A percentile compares a stretch with the other conserved stretches of the same genome.
phyloP scores from a whole-genome alignment of 192 early-diverging fungal genomes.

The Backusella morwellensis region DNA sequence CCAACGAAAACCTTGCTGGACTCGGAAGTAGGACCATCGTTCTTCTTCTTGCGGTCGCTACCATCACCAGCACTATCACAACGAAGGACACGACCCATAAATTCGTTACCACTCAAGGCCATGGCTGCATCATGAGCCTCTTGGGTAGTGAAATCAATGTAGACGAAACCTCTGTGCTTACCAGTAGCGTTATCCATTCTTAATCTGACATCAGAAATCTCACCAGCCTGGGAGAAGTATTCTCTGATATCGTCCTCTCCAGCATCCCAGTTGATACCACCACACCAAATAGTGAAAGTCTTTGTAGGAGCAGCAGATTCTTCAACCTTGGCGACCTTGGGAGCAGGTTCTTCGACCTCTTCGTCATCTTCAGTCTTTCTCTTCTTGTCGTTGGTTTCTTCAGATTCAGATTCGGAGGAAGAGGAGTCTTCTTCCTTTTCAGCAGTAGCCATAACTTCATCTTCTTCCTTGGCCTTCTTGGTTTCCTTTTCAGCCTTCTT shows the following conservation, averaged over 20 bases:
- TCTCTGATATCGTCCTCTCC: slow-evolving; percentile 62
- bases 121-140: slow-evolving; percentile 70
- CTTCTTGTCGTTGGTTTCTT: slow-evolving; percentile 43
- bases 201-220: slow-evolving; percentile 72
- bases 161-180: slow-evolving; percentile 82
- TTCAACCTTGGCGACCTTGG: slow-evolving; percentile 25
- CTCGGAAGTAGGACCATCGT: slow-evolving; percentile 32
- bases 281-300: slow-evolving; percentile 65
- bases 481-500: slow-evolving; percentile 22
- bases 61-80: slow-evolving; percentile 70
- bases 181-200: slow-evolving; percentile 72
- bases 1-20: slow-evolving; percentile 79
- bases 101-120: slow-evolving; percentile 62
- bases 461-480: slow-evolving; percentile 9
- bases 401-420: slow-evolving; percentile 21
- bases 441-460: slow-evolving; percentile 17
- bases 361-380: slow-evolving; percentile 27
- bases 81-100: slow-evolving; percentile 82
- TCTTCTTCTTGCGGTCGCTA: slow-evolving; percentile 16
- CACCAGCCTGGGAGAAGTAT: slow-evolving; percentile 67
- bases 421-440: slow-evolving; percentile 1
- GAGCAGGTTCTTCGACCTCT: slow-evolving; percentile 37
- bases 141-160: slow-evolving; percentile 78
- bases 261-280: slow-evolving; percentile 70
- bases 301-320: slow-evolving; percentile 25